Evolutionary conservation across 2,329 filamentous ascomycete genomes (phyloP), one percentile per base, ranked within the genome.

Genomic region (Paracoccidioides brasiliensis): DNA sequence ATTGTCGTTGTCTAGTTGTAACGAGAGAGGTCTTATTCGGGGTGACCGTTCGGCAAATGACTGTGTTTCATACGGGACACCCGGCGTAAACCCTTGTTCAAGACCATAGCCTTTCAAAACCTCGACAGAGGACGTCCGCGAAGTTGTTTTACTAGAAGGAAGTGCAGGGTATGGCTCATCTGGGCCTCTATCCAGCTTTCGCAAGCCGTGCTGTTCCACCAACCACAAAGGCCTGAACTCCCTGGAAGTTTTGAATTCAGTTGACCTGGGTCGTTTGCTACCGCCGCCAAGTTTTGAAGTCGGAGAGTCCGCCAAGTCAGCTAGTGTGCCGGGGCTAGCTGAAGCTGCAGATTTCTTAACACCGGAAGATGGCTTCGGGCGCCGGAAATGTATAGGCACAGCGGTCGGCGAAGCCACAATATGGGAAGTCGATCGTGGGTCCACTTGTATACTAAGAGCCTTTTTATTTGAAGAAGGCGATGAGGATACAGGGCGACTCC

Each of bases 171-270:
- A 67, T 4, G 70, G 63, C 52, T 74, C 74, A 32, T 74, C 70
- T 12, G 60, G 58, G 42, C 72, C 67, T 14, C 64, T 66, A 59
- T 67, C 71, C 15, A 67, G 64, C 22, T 62, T 78, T 76, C 15
- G 60, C 64, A 8, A 66, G 59, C 22, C 73, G 60, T 77, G 80
- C 35, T 76, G 82, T 68, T 94, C 87, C 5, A 95, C 81, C 28
- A 95, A 82, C 69, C 87, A 91, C 7, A 96, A 73, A 0, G 90
- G 90, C 61, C 86, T 84, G 64, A 90, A 84, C 65, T 93, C 88
- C 55, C 80, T 80, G 15, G 70, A 73, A 40, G 70, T 70, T 57
- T 72, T 75, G 64, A 80, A 80, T 58, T 81, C 77, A 4, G 72
- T 71, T 0, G 78, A 80, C 53, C 70, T 72, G 0, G 74, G 70